phyloP scores from a whole-genome alignment of 2,329 filamentous ascomycete genomes.

The Alternaria brassicae region DNA sequence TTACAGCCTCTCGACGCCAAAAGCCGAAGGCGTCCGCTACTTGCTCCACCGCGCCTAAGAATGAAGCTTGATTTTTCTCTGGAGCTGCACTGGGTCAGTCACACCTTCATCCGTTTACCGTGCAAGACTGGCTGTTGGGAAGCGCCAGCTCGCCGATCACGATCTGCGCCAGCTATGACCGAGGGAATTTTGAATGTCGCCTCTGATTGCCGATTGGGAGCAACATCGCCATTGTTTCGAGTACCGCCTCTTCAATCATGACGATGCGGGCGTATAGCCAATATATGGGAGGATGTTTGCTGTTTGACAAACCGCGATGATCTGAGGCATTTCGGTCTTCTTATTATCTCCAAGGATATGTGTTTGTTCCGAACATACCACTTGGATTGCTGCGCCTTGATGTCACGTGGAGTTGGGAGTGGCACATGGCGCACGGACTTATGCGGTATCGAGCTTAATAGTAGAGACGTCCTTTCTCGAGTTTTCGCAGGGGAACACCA shows the following conservation, averaged over 20 bases:
- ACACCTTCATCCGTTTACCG: not conserved
- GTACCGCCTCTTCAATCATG: not conserved
- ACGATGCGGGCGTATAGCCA: not conserved
- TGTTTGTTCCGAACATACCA: not conserved
- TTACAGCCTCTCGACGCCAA: not conserved
- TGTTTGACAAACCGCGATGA: not conserved
- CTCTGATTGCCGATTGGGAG: not conserved
- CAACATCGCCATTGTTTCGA: not conserved
- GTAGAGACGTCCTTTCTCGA: conserved; percentile 40
- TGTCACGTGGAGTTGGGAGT: not conserved
- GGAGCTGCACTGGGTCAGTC: not conserved
- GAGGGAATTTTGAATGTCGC: not conserved
- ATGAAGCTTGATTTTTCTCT: not conserved
- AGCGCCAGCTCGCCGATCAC: conserved; percentile 10
- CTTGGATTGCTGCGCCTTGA: not conserved
- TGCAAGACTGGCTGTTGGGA: not conserved
- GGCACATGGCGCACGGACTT: not conserved
- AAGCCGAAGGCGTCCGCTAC: not conserved
- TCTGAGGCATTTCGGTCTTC: not conserved
- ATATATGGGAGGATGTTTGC: not conserved
- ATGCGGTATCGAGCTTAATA: conserved; percentile 17
- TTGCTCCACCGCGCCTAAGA: not conserved
- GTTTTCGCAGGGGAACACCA: conserved; percentile 33
- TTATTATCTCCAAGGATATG: not conserved
- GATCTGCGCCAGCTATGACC: not conserved